phyloP scores from a whole-genome alignment of 75 land plant genomes.

The Selaginella tamariscina region DNA sequence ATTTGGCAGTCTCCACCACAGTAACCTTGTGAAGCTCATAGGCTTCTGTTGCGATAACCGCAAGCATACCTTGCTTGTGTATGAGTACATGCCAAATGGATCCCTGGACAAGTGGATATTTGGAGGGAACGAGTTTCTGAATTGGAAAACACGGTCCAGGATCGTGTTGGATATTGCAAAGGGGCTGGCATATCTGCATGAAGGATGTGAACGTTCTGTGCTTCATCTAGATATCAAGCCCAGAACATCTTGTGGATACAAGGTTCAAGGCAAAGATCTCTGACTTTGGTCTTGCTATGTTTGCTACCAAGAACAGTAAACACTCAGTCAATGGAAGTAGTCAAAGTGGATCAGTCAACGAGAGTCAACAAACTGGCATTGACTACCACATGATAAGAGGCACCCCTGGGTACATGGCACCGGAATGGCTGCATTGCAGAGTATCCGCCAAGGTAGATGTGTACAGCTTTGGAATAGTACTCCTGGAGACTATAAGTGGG shows the following conservation, averaged over 20 bases:
- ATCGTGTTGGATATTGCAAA: background rate
- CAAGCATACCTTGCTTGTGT: background rate
- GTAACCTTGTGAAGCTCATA: background rate
- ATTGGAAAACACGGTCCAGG: constrained; percentile 4
- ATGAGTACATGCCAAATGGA: constrained; percentile 11
- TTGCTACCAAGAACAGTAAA: background rate
- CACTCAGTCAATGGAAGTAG: too few relatives aligned
- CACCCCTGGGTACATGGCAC: constrained; percentile 7
- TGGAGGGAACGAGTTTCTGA: background rate
- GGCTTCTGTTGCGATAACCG: background rate
- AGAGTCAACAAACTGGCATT: background rate
- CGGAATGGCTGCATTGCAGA: background rate
- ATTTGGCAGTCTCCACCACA: background rate
- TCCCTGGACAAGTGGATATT: constrained; percentile 10
- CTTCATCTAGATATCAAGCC: constrained; percentile 8
- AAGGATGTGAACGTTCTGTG: background rate
- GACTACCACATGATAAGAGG: background rate
- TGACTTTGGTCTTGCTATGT: constrained; percentile 5
- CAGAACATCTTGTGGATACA: constrained; percentile 12
- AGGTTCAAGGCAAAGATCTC: background rate
- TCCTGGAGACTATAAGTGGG: background rate
- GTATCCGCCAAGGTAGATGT: background rate
- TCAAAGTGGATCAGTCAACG: background rate
- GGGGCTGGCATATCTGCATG: background rate
- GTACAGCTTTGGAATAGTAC: constrained; percentile 7